Percentiles rank a stretch among this genome's conserved stretches.
These are phyloP conservation scores for Neurospora sp. DNA, from an alignment of 495 filamentous ascomycete species.

Conservation along the genomic window DNA sequence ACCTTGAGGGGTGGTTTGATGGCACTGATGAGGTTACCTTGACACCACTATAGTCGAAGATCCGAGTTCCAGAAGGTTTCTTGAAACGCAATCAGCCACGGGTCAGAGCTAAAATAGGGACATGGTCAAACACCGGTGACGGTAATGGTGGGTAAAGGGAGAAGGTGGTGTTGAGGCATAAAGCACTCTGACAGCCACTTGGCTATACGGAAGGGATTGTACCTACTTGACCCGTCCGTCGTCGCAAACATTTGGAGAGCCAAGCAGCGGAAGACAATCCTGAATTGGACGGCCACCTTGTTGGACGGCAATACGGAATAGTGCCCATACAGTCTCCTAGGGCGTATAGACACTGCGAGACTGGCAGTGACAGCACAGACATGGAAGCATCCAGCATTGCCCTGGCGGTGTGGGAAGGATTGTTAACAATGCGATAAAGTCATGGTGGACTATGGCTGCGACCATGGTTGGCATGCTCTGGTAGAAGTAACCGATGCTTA, in stretches of 20 bases:
- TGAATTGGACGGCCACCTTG: not conserved
- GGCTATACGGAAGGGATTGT: not conserved
- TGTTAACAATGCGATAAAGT: not conserved
- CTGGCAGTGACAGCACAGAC: not conserved
- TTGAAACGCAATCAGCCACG: not conserved
- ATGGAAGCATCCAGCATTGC: not conserved
- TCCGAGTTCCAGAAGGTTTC: not conserved
- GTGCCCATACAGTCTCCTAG: not conserved
- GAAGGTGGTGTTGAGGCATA: not conserved
- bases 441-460: not conserved
- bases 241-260: not conserved
- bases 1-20: not conserved
- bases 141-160: not conserved
- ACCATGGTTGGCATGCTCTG: not conserved
- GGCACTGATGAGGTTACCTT: not conserved
- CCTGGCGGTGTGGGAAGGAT: not conserved
- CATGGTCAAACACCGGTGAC: not conserved
- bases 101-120: not conserved
- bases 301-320: not conserved
- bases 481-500: not conserved
- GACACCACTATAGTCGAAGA: not conserved
- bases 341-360: not conserved
- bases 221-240: not conserved
- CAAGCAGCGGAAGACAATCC: not conserved
- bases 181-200: not conserved